A percentile compares a stretch with the other conserved stretches of the same genome.
Evolutionary conservation across 1,139 yeast genomes (phyloP).

Genomic region (Blastobotrys niveus): DNA sequence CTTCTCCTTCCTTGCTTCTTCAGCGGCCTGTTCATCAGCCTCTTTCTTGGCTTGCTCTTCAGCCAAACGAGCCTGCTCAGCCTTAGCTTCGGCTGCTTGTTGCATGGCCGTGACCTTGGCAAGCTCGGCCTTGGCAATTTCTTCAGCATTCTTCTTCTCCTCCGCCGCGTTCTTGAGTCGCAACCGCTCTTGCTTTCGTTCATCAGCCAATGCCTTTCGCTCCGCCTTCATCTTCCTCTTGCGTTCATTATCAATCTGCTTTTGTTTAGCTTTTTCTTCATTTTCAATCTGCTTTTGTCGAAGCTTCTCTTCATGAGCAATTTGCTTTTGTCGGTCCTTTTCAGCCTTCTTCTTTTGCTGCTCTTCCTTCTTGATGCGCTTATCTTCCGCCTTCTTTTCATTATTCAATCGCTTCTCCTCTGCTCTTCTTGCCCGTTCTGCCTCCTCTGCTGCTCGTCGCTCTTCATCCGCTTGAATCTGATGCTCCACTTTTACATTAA

Average conservation of each 20-base stretch:
- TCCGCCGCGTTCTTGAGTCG: constrained; percentile 24
- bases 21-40: constrained; percentile 23
- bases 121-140: constrained; percentile 28
- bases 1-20: constrained; percentile 21
- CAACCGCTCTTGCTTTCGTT: constrained; percentile 21
- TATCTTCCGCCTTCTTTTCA: constrained; percentile 29
- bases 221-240: constrained; percentile 25
- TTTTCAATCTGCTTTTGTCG: constrained; percentile 22
- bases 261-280: constrained; percentile 17
- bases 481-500: constrained; percentile 60
- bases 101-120: constrained; percentile 25
- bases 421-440: constrained; percentile 28
- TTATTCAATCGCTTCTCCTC: constrained; percentile 27
- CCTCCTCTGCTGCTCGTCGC: constrained; percentile 48
- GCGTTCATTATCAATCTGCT: constrained; percentile 17
- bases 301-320: constrained; percentile 18
- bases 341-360: constrained; percentile 19
- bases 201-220: constrained; percentile 20
- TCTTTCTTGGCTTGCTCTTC: constrained; percentile 28
- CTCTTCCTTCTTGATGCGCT: constrained; percentile 23
- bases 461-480: constrained; percentile 68
- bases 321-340: constrained; percentile 18
- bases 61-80: constrained; percentile 29
- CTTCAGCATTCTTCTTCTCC: constrained; percentile 27
- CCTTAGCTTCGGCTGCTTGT: constrained; percentile 25